Evolutionary conservation across 345 rosid species (phyloP).

Genomic region (Xanthoceras sorbifolium): DNA sequence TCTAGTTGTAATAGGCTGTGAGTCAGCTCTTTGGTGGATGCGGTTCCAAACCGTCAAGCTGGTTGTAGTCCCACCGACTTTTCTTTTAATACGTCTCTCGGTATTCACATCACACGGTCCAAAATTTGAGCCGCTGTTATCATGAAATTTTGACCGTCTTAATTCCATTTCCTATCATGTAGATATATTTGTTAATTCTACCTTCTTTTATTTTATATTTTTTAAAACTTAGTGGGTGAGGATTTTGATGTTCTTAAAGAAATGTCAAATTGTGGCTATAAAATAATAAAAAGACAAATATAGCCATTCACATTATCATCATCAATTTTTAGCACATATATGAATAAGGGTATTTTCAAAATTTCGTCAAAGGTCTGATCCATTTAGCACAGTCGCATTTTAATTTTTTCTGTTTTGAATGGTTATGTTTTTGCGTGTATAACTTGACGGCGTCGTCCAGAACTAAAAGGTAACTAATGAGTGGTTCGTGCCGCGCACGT

Average conservation of each 20-base stretch:
- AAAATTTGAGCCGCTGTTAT: neutral
- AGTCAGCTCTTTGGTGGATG: slow-evolving; percentile 27
- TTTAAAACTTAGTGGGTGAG: neutral
- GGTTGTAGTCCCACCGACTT: slow-evolving; percentile 31
- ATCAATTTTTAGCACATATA: neutral
- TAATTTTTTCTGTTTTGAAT: slow-evolving; percentile 3
- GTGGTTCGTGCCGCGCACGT: slow-evolving; percentile 42
- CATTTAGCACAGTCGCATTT: neutral
- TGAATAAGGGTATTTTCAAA: neutral
- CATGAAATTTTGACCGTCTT: slow-evolving; percentile 28
- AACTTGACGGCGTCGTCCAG: slow-evolving; percentile 38
- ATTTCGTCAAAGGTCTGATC: neutral
- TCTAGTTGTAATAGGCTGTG: slow-evolving; percentile 21
- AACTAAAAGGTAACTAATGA: neutral
- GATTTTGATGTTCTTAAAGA: neutral
- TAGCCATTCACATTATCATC: neutral
- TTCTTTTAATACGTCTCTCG: slow-evolving; percentile 21
- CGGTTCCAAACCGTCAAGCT: slow-evolving; percentile 28
- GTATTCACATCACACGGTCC: slow-evolving; percentile 30
- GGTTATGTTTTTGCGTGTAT: slow-evolving; percentile 21
- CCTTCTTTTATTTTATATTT: neutral
- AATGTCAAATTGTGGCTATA: neutral
- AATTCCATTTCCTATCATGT: neutral
- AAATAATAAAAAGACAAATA: neutral
- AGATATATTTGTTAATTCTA: slow-evolving; percentile 1